phyloP scores from a whole-genome alignment of 2,329 filamentous ascomycete genomes.

The Thielaviopsis ethacetica region DNA sequence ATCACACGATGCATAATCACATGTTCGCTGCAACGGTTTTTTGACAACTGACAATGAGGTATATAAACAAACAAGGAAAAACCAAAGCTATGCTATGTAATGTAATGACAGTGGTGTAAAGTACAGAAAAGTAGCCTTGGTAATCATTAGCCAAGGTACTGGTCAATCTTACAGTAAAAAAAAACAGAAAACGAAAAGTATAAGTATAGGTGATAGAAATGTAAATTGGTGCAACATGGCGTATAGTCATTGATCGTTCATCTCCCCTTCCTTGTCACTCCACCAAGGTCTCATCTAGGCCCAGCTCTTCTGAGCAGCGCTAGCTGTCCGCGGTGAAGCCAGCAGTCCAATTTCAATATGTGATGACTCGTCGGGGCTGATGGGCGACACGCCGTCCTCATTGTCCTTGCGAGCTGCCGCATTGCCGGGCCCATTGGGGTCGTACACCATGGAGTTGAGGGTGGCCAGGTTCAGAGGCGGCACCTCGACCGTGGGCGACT shows the following conservation, averaged over 20 bases:
- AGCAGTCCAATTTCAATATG: constrained; percentile 8
- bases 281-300: not conserved
- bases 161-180: not conserved
- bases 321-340: constrained; percentile 2
- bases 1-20: no score
- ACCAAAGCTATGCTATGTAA: not conserved
- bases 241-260: not conserved
- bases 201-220: not conserved
- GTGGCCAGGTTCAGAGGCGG: constrained; percentile 15
- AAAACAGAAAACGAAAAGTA: not conserved
- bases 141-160: no score
- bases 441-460: constrained; percentile 37
- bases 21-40: not conserved
- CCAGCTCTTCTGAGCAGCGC: constrained; percentile 1
- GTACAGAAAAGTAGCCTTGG: not conserved
- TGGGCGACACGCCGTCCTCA: constrained; percentile 18
- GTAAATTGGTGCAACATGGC: not conserved
- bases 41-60: not conserved
- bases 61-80: constrained; percentile 2
- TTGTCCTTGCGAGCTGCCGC: constrained; percentile 18
- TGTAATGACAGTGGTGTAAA: not conserved
- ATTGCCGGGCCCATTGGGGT: constrained; percentile 22
- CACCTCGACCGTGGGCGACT: not conserved
- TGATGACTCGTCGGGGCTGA: not conserved
- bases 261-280: not conserved